phyloP scores from a whole-genome alignment of 2,329 filamentous ascomycete species.

The Remersonia thermophila region DNA sequence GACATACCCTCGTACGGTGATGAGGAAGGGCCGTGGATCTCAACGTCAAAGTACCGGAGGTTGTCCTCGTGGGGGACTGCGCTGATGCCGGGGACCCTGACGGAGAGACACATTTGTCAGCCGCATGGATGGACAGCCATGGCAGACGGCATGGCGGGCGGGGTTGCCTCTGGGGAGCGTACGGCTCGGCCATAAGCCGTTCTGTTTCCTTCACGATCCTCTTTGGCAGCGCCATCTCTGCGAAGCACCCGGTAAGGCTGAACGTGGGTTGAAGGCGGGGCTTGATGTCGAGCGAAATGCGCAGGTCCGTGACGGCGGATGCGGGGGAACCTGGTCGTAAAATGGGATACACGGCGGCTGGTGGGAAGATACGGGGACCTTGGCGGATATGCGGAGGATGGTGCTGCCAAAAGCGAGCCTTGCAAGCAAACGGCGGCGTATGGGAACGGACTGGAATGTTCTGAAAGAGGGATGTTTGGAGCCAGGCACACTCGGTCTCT shows the following conservation, averaged over 20 bases:
- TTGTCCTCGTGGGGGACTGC: constrained; percentile 95
- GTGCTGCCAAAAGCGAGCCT: no score
- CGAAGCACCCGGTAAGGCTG: background rate
- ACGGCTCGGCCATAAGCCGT: constrained; percentile 93
- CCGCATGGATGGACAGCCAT: background rate
- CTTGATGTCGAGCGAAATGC: no score
- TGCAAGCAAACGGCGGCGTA: no score
- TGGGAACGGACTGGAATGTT: background rate
- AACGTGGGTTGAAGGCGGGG: background rate
- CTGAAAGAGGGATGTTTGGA: background rate
- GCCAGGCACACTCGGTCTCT: background rate
- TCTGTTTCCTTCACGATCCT: constrained; percentile 98
- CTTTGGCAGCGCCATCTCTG: constrained; percentile 72
- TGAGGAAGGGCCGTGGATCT: constrained; percentile 81
- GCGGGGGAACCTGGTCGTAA: background rate
- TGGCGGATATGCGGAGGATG: no score
- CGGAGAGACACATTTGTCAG: constrained; percentile 3
- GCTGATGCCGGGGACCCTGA: constrained; percentile 87
- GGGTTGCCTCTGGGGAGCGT: constrained; percentile 37
- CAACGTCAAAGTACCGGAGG: constrained; percentile 94
- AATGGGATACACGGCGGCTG: no score
- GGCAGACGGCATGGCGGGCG: background rate
- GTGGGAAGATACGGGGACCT: no score
- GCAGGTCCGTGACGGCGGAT: no score
- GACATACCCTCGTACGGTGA: constrained; percentile 83